These are phyloP conservation scores for Maudiozyma barnettii DNA, from an alignment of 805 yeast genomes.

Conservation along the genomic window DNA sequence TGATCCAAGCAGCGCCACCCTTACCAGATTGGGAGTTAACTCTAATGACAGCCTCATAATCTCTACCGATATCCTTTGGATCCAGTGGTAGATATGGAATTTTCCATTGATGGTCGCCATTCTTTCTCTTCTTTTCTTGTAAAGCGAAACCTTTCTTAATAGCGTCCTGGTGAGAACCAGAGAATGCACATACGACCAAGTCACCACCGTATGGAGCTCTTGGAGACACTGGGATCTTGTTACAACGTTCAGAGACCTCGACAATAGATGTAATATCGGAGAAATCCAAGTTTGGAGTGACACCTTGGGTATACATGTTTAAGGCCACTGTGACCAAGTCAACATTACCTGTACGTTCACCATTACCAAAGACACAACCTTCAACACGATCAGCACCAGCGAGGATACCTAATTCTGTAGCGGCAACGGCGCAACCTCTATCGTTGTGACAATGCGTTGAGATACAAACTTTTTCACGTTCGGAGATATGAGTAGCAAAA, in stretches of 20 bases:
- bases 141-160: slow-evolving; percentile 67
- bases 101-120: slow-evolving; percentile 45
- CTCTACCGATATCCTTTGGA: slow-evolving; percentile 77
- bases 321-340: slow-evolving; percentile 71
- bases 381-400: slow-evolving; percentile 88
- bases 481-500: slow-evolving; percentile 48
- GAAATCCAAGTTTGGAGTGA: slow-evolving; percentile 61
- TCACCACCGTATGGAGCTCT: slow-evolving; percentile 82
- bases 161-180: slow-evolving; percentile 85
- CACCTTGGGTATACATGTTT: slow-evolving; percentile 72
- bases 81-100: slow-evolving; percentile 79
- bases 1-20: slow-evolving; percentile 87
- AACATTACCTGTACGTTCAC: slow-evolving; percentile 83
- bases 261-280: slow-evolving; percentile 56
- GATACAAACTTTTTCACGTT: slow-evolving; percentile 62
- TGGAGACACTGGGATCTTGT: slow-evolving; percentile 68
- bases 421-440: slow-evolving; percentile 85
- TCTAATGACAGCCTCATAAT: slow-evolving; percentile 86
- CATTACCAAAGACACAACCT: slow-evolving; percentile 79
- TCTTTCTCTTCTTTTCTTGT: slow-evolving; percentile 30
- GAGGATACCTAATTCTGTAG: slow-evolving; percentile 69
- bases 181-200: slow-evolving; percentile 72
- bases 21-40: slow-evolving; percentile 84
- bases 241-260: slow-evolving; percentile 68
- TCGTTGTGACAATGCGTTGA: slow-evolving; percentile 80